Evolutionary conservation across 805 yeast species (phyloP).

Genomic region (Pichia thaimueangensis): DNA sequence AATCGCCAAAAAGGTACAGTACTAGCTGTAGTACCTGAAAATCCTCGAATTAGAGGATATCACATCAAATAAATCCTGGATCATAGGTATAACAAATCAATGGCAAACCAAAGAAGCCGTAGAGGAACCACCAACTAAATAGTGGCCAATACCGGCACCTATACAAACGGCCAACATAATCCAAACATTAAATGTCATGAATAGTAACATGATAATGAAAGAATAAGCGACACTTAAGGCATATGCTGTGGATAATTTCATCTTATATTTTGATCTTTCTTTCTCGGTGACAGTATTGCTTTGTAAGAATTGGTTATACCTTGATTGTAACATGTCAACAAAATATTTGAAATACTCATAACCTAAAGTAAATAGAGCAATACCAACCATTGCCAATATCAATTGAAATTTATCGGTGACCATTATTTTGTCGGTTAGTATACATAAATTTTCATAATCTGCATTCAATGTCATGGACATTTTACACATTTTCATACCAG

Average conservation of each 20-base stretch:
- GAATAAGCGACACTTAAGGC: slow-evolving; percentile 39
- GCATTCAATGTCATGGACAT: slow-evolving; percentile 39
- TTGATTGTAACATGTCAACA: slow-evolving; percentile 19
- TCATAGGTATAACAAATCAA: slow-evolving; percentile 10
- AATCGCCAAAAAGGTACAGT: too few relatives aligned
- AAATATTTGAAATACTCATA: slow-evolving; percentile 33
- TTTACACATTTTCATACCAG: slow-evolving; percentile 25
- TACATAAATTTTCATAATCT: slow-evolving; percentile 39
- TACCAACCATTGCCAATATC: slow-evolving; percentile 28
- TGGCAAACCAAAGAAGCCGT: slow-evolving; percentile 26
- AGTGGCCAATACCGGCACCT: slow-evolving; percentile 38
- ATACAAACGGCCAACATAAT: slow-evolving; percentile 37
- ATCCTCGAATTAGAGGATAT: too few relatives aligned
- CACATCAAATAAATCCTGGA: too few relatives aligned
- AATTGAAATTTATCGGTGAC: slow-evolving; percentile 31
- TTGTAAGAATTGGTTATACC: slow-evolving; percentile 11
- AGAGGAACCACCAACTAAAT: slow-evolving; percentile 20
- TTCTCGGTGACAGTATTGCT: slow-evolving; percentile 12
- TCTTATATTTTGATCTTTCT: slow-evolving; percentile 19
- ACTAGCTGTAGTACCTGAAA: too few relatives aligned
- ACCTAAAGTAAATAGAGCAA: slow-evolving; percentile 28
- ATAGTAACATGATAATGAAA: slow-evolving; percentile 40
- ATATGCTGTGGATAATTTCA: slow-evolving; percentile 30
- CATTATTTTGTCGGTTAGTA: slow-evolving; percentile 36
- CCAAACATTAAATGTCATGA: slow-evolving; percentile 44